Evolutionary conservation across 805 yeast species (phyloP).

Genomic region (Scheffersomyces amazonensis): DNA sequence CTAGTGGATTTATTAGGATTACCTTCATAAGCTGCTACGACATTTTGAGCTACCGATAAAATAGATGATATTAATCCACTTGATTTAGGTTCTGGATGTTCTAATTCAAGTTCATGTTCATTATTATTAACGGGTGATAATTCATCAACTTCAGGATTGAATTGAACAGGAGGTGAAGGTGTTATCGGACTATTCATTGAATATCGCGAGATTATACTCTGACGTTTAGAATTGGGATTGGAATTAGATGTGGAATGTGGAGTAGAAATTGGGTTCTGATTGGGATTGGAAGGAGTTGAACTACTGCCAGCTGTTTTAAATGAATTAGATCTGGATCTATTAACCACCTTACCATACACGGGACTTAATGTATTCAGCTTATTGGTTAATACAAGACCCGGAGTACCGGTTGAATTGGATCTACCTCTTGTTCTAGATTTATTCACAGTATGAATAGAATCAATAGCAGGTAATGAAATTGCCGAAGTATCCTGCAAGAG

Average conservation of each 20-base stretch:
- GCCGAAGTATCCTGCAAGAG: too few relatives aligned
- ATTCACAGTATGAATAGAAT: neutral
- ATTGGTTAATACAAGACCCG: too few relatives aligned
- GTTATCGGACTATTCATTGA: too few relatives aligned
- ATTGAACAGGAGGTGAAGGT: too few relatives aligned
- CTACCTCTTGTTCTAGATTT: neutral
- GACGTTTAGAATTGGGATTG: too few relatives aligned
- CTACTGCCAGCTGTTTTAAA: neutral
- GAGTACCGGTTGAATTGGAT: neutral
- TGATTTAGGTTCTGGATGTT: constrained; percentile 7
- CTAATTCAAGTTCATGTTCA: constrained; percentile 1
- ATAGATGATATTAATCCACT: constrained; percentile 43
- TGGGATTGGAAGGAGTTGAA: neutral
- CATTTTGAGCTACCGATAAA: constrained; percentile 47
- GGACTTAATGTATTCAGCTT: too few relatives aligned
- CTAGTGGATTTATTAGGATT: neutral
- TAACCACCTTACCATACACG: too few relatives aligned
- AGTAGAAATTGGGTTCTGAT: neutral
- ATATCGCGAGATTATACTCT: too few relatives aligned
- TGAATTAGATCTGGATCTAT: neutral
- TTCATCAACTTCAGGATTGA: neutral
- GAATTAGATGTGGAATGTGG: too few relatives aligned
- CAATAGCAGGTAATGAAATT: neutral
- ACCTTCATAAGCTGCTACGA: constrained; percentile 15
- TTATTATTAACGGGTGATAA: neutral